Evolutionary conservation across 306 rosid species (phyloP), one percentile per base, ranked within the genome.

Genomic region (Hippophae tibetana): DNA sequence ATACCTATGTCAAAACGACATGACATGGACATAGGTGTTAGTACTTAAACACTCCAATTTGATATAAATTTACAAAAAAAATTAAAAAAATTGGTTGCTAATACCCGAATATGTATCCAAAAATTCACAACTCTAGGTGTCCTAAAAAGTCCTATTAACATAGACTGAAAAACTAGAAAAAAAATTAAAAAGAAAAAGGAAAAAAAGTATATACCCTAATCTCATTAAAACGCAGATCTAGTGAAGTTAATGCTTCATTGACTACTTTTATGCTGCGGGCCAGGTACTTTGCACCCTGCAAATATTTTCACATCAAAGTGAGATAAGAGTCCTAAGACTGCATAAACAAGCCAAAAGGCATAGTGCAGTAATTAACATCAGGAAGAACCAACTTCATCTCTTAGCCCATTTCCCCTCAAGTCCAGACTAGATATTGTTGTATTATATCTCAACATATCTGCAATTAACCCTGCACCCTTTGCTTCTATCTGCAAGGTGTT

Each of bases 201-300:
- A 13, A 48, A 14, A 40, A 54, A 40, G 6, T 3, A 7, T 59
- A 44, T 89, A 92, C 98, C 93, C 98, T 78, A 72, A 92, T 92
- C 81, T 92, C 98, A 58, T 92, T 92, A 75, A 87, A 92, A 61
- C 96, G 96, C 65, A 92, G 78, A 72, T 92, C 98, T 52, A 92
- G 69, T 13, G 96, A 83, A 58, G 89, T 78, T 72, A 87, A 79
- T 71, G 96, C 95, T 85, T 92, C 98, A 62, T 92, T 92, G 47
- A 92, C 98, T 66, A 92, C 93, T 83, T 85, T 92, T 78, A 92
- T 87, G 86, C 98, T 92, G 60, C 98, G 98, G 65, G 98, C 98
- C 62, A 92, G 76, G 72, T 81, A 83, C 47, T 63, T 67, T 43
- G 98, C 98, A 72, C 98, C 98, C 98, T 88, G 84, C 38, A 31